phyloP scores from a whole-genome alignment of 83 land plant genomes.

The Larix sibirica region DNA sequence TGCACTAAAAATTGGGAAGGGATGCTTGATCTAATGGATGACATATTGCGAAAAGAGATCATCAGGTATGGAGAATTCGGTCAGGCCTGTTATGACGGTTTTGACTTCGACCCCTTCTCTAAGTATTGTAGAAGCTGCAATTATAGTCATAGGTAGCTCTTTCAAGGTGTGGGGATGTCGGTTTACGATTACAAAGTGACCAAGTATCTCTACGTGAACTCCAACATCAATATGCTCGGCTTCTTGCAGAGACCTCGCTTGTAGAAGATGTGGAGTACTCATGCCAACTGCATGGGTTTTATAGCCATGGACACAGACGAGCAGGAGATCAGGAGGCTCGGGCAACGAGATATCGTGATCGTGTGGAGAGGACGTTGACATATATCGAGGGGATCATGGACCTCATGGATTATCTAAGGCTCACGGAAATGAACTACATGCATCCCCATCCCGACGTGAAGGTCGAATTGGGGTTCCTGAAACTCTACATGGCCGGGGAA shows the following conservation, averaged over 20 bases:
- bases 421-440: constrained; percentile 14
- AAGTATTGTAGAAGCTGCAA: constrained; percentile 62
- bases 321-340: constrained; percentile 18
- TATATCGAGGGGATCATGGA: constrained; percentile 62
- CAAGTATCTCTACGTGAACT: constrained; percentile 72
- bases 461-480: constrained; percentile 21
- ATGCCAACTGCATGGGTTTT: constrained; percentile 75
- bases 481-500: constrained; percentile 3
- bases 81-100: constrained; percentile 70
- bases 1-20: too few species aligned
- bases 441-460: neutral
- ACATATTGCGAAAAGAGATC: constrained; percentile 53
- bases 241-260: constrained; percentile 33
- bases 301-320: constrained; percentile 56
- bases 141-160: neutral
- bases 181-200: constrained; percentile 53
- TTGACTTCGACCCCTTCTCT: constrained; percentile 80
- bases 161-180: constrained; percentile 37
- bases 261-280: constrained; percentile 41
- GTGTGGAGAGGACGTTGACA: constrained; percentile 72
- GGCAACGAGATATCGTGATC: too few species aligned
- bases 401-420: constrained; percentile 39
- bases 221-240: constrained; percentile 54
- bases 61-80: constrained; percentile 76
- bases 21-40: constrained; percentile 63